These are phyloP conservation scores for Candida sakaeoensis DNA, from an alignment of 805 yeast species.

Conservation along the genomic window DNA sequence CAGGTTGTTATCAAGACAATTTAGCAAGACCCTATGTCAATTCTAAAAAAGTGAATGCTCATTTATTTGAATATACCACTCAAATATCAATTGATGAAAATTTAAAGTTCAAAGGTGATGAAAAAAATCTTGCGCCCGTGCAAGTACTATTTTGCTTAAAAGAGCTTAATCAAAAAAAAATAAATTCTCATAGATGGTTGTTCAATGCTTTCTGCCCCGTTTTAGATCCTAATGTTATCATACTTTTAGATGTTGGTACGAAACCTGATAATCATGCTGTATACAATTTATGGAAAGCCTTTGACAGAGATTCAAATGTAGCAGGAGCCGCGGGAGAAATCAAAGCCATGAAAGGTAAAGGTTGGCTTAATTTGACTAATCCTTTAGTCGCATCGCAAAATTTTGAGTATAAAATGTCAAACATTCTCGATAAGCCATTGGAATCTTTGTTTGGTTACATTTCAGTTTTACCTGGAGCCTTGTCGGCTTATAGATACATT, in stretches of 20 bases:
- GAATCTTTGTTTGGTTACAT: constrained; percentile 93
- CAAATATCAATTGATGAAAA: constrained; percentile 90
- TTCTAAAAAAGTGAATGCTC: constrained; percentile 87
- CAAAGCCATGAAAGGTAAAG: constrained; percentile 89
- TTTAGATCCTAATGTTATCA: constrained; percentile 85
- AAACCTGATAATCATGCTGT: constrained; percentile 85
- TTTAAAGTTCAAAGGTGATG: constrained; percentile 84
- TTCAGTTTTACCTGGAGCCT: constrained; percentile 91
- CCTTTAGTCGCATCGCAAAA: constrained; percentile 96
- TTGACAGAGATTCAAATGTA: constrained; percentile 91
- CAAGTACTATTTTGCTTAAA: constrained; percentile 90
- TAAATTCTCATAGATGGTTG: constrained; percentile 97
- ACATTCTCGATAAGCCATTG: constrained; percentile 88
- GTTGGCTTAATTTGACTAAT: constrained; percentile 74
- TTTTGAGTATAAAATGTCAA: constrained; percentile 96
- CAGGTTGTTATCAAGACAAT: constrained; percentile 97
- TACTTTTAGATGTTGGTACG: constrained; percentile 95
- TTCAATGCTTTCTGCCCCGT: constrained; percentile 93
- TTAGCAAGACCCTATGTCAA: constrained; percentile 94
- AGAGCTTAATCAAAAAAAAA: constrained; percentile 87
- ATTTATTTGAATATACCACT: constrained; percentile 92
- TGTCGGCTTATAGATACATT: constrained; percentile 88
- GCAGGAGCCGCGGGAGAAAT: constrained; percentile 99
- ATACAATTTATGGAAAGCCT: constrained; percentile 95
- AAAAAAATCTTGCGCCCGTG: constrained; percentile 88